phyloP scores from a whole-genome alignment of 768 basidiomycete species.

The Termitomyces sp. region DNA sequence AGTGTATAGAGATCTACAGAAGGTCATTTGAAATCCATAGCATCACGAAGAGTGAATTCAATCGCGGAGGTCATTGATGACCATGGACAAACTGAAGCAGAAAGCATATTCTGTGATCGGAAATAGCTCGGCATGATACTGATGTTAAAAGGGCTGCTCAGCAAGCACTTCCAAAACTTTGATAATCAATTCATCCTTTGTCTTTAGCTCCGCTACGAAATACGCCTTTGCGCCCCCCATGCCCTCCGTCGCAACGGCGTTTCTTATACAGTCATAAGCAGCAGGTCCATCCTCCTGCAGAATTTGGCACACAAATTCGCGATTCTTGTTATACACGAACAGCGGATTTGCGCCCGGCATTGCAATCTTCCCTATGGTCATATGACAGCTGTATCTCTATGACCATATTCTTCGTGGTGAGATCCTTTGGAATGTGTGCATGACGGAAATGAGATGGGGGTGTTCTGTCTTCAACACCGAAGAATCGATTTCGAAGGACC shows the following conservation, averaged over 20 bases:
- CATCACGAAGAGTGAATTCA: too few species aligned
- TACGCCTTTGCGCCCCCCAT: slow-evolving; percentile 37
- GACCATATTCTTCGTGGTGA: slow-evolving; percentile 33
- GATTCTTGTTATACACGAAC: slow-evolving; percentile 48
- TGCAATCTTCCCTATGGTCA: slow-evolving; percentile 1
- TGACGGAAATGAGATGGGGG: slow-evolving; percentile 16
- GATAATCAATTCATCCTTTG: slow-evolving; percentile 40
- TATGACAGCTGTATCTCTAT: slow-evolving; percentile 52
- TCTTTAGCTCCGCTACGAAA: slow-evolving; percentile 47
- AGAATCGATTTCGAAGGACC: slow-evolving; percentile 20
- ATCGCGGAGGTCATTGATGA: too few species aligned
- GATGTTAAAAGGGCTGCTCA: slow-evolving; percentile 46
- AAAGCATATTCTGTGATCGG: too few species aligned
- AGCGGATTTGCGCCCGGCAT: slow-evolving; percentile 12
- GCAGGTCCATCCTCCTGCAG: slow-evolving; percentile 21
- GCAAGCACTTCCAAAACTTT: slow-evolving; percentile 48
- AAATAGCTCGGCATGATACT: background rate
- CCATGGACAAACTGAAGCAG: too few species aligned
- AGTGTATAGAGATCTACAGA: too few species aligned
- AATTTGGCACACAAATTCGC: slow-evolving; percentile 45
- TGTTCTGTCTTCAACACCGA: slow-evolving; percentile 22
- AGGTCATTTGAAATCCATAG: too few species aligned
- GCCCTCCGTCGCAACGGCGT: slow-evolving; percentile 28
- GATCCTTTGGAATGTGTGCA: slow-evolving; percentile 18
- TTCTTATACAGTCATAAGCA: slow-evolving; percentile 35